These are phyloP conservation scores for Aaosphaeria pasadenensis DNA, from an alignment of 2,329 filamentous ascomycete species.

Conservation along the genomic window DNA sequence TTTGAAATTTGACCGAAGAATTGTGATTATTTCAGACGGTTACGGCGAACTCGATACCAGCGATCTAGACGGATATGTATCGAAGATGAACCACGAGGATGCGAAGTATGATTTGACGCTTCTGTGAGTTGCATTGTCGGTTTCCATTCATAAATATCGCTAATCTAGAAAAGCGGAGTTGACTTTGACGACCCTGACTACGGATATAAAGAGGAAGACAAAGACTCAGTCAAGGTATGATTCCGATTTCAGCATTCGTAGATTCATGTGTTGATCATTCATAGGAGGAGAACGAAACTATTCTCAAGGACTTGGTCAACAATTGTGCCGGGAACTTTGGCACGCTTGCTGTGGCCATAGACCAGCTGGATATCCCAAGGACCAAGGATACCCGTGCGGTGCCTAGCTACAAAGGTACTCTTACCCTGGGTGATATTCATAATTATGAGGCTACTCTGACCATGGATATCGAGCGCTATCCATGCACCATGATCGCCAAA, in stretches of 20 bases:
- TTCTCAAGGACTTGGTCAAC: constrained; percentile 63
- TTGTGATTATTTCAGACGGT: constrained; percentile 84
- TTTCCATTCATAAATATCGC: background rate
- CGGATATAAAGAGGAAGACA: constrained; percentile 89
- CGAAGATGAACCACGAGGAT: constrained; percentile 67
- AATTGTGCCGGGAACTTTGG: constrained; percentile 69
- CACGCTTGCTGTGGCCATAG: constrained; percentile 82
- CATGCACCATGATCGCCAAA: constrained; percentile 74
- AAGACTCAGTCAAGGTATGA: constrained; percentile 64
- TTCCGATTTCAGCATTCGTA: background rate
- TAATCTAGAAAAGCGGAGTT: constrained; percentile 61
- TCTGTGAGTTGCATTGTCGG: constrained; percentile 54
- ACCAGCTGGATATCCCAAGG: constrained; percentile 72
- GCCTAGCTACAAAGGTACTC: constrained; percentile 72
- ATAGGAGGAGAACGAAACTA: constrained; percentile 68
- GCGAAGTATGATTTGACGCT: constrained; percentile 70
- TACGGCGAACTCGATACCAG: constrained; percentile 69
- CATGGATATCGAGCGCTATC: constrained; percentile 89
- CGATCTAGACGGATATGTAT: constrained; percentile 65
- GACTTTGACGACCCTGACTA: constrained; percentile 92
- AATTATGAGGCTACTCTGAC: constrained; percentile 70
- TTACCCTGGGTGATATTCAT: constrained; percentile 76
- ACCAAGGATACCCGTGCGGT: constrained; percentile 74
- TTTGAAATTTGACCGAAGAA: constrained; percentile 43
- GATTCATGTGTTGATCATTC: constrained; percentile 8